Base-by-base conservation (phyloP, 2,329 filamentous ascomycete genomes). In the Hypoxylon sp. region DNA sequence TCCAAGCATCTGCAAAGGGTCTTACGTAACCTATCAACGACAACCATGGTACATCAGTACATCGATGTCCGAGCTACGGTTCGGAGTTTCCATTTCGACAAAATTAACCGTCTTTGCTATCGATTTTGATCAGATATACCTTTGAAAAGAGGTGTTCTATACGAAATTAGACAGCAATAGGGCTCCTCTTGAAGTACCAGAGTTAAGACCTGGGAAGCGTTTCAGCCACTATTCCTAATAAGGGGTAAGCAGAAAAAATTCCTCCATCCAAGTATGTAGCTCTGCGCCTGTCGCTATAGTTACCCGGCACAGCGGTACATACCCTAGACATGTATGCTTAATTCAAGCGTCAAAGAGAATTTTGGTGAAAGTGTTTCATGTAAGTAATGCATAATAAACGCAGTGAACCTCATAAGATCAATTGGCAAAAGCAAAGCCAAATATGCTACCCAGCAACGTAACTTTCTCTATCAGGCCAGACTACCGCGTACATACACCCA, bases 11-110 rank as follows among this genome's bases (percentile, higher is more conserved):
- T 11, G 54, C 56, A 46, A 51, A 59, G 46, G 11, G 11, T 13
- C 42, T 53, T 55, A 65, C 50, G 44, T 61, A 53, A 62, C 42
- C 58, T n/a, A 51, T 57, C 21, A 53, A 39, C 39, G 6, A 50
- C 31, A 39, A 17, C 17, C 7, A 6, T 35, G 3, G 13, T 29
- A 31, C 39, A 32, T 29, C 19, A 7, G 7, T 27, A 2, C 39
- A 19, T 67, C 63, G 63, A 58, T 67, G 8, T 67, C 64, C 67
- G 67, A 67, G 63, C 51, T 44, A 46, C 59, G 50, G 52, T n/a
- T 67, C 67, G 64, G 67, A 69, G 60, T 67, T 69, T 59, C 60
- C 24, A 54, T 27, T 27, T 27, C 17, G 19, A 47, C 44, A 21
- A 50, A 39, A 17, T 44, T 29, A 8, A 35, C 60, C 21, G 19